phyloP scores from a whole-genome alignment of 2,329 filamentous ascomycete species.

The Apiospora aurea region DNA sequence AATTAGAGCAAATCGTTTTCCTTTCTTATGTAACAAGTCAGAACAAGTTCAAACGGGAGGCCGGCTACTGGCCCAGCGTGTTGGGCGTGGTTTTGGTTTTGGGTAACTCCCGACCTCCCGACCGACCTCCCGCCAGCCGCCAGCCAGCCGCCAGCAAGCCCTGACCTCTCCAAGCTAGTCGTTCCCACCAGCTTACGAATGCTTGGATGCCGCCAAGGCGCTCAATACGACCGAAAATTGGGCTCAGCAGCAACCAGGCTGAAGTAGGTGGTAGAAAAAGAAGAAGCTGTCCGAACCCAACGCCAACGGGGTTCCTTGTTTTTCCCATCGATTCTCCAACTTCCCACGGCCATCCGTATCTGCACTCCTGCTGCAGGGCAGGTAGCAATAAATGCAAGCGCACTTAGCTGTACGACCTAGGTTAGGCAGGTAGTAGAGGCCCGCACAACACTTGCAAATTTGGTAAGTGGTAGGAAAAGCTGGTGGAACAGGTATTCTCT shows the following conservation, averaged over 20 bases:
- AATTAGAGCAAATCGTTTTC: neutral
- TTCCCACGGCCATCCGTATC: slow-evolving; percentile 4
- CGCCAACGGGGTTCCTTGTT: neutral
- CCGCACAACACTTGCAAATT: neutral
- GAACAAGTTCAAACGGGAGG: neutral
- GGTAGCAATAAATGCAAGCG: neutral
- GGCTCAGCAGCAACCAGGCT: slow-evolving; percentile 4
- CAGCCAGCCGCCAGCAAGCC: no score
- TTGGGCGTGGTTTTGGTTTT: neutral
- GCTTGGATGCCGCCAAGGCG: slow-evolving; percentile 15
- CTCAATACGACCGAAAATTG: neutral
- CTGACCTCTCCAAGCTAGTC: neutral
- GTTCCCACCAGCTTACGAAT: slow-evolving; percentile 16
- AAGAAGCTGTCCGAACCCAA: neutral
- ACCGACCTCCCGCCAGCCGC: neutral
- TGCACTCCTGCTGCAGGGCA: neutral
- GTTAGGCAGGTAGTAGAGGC: neutral
- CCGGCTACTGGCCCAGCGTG: neutral
- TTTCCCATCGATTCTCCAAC: neutral
- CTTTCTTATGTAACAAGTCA: neutral
- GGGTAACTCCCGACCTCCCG: no score
- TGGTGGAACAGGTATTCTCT: neutral
- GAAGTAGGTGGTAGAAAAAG: neutral
- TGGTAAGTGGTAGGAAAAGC: neutral
- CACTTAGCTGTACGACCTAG: neutral